phyloP scores from a whole-genome alignment of 2,329 filamentous ascomycete genomes.

The Aspergillus neotritici region DNA sequence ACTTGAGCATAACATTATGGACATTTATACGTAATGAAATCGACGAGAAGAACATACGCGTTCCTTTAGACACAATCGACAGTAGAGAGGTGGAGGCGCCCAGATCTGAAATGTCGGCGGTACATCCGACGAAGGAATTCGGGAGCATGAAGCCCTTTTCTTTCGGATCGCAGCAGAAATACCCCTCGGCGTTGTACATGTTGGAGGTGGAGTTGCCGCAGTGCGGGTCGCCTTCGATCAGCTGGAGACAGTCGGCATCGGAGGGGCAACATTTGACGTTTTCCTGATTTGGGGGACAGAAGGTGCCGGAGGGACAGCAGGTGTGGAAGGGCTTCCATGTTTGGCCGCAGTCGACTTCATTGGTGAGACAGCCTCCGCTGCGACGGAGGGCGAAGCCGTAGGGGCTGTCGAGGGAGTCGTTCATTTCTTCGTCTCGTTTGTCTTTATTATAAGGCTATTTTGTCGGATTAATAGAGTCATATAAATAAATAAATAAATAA shows the following conservation, averaged over 20 bases:
- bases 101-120: conserved; percentile 6
- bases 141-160: conserved; percentile 9
- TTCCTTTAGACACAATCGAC: too few relatives aligned
- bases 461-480: too few relatives aligned
- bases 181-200: conserved; percentile 19
- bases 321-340: conserved; percentile 16
- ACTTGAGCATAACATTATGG: too few relatives aligned
- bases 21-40: too few relatives aligned
- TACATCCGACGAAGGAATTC: conserved; percentile 12
- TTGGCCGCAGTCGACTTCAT: conserved; percentile 15
- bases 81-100: background rate
- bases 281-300: conserved; percentile 11
- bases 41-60: too few relatives aligned
- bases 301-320: conserved; percentile 14
- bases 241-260: conserved; percentile 11
- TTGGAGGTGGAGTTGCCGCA: conserved; percentile 19
- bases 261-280: conserved; percentile 15
- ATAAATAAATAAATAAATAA: too few relatives aligned
- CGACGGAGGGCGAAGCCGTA: conserved; percentile 18
- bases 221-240: conserved; percentile 12
- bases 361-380: conserved; percentile 14
- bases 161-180: conserved; percentile 19
- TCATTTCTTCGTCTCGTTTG: too few relatives aligned
- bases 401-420: conserved; percentile 3
- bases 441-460: too few relatives aligned